These are phyloP conservation scores for Loxodes magnus DNA, from an alignment of 73 alveolate species.

Conservation along the genomic window DNA sequence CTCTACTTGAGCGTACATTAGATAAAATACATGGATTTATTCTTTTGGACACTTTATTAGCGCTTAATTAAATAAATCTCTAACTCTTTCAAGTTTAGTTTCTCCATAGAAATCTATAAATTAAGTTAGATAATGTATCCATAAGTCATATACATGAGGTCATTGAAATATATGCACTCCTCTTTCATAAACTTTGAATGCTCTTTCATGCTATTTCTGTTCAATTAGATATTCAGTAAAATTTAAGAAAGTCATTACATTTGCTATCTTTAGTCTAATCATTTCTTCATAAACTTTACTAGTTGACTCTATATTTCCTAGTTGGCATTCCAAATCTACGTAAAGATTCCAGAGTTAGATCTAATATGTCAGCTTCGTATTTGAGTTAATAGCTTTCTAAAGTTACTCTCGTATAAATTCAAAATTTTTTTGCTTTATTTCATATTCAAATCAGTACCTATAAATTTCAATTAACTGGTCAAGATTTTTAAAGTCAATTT, in stretches of 20 bases:
- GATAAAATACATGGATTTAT: slow-evolving; percentile 59
- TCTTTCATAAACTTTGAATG: slow-evolving; percentile 66
- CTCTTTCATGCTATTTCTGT: slow-evolving; percentile 50
- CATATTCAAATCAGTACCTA: slow-evolving; percentile 67
- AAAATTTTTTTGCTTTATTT: slow-evolving; percentile 49
- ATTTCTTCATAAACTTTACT: slow-evolving; percentile 60
- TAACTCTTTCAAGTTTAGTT: slow-evolving; percentile 84
- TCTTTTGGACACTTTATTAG: slow-evolving; percentile 42
- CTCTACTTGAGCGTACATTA: slow-evolving; percentile 87
- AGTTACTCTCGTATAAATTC: slow-evolving; percentile 38
- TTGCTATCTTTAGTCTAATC: slow-evolving; percentile 60
- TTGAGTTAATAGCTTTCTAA: slow-evolving; percentile 30
- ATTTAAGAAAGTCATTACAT: slow-evolving; percentile 51
- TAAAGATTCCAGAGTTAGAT: slow-evolving; percentile 60
- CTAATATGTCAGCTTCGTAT: slow-evolving; percentile 18
- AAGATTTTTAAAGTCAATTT: slow-evolving; percentile 44
- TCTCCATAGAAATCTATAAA: slow-evolving; percentile 63
- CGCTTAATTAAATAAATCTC: slow-evolving; percentile 76
- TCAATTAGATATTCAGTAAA: slow-evolving; percentile 46
- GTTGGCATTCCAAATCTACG: slow-evolving; percentile 59
- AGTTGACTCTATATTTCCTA: slow-evolving; percentile 54
- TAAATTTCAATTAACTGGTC: slow-evolving; percentile 58
- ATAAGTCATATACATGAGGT: slow-evolving; percentile 69
- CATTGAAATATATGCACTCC: slow-evolving; percentile 52
- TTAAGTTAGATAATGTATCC: slow-evolving; percentile 49